These are phyloP conservation scores for Leccinum disarticulatum DNA, from an alignment of 768 basidiomycete genomes.

Conservation along the genomic window DNA sequence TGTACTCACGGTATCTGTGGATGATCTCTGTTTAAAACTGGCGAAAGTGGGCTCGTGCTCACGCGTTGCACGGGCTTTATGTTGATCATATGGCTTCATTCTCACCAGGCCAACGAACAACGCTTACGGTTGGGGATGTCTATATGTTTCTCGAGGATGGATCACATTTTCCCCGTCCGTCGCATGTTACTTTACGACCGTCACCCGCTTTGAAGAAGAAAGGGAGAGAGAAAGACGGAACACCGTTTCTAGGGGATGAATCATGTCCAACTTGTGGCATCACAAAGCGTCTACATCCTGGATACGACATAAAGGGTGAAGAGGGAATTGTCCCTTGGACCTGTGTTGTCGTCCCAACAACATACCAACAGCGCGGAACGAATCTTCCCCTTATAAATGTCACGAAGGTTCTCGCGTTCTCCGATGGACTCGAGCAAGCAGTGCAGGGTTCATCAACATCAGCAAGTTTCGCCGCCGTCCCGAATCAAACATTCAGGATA, in stretches of 20 bases:
- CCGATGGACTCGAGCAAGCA: constrained; percentile 18
- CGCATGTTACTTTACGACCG: constrained; percentile 9
- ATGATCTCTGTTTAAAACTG: constrained; percentile 2
- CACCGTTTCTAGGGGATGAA: constrained; percentile 23
- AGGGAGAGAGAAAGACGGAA: constrained; percentile 24
- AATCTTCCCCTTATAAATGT: constrained; percentile 23
- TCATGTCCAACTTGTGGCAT: constrained; percentile 29
- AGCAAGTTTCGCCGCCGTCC: not conserved
- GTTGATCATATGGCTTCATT: constrained; percentile 24
- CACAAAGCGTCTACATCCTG: constrained; percentile 28
- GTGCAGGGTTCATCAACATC: constrained; percentile 7
- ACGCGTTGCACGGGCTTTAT: constrained; percentile 41
- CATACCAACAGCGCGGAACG: constrained; percentile 20
- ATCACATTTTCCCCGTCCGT: constrained; percentile 37
- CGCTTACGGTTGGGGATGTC: constrained; percentile 42
- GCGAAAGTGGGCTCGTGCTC: constrained; percentile 45
- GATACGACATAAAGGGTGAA: constrained; percentile 24
- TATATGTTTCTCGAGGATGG: constrained; percentile 46
- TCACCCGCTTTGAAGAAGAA: constrained; percentile 25
- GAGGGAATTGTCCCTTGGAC: constrained; percentile 18
- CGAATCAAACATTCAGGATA: constrained; percentile 4
- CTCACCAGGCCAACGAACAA: constrained; percentile 19
- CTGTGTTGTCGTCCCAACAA: constrained; percentile 24
- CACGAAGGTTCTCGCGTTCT: constrained; percentile 13
- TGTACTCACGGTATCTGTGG: constrained; percentile 11